phyloP scores from a whole-genome alignment of 768 basidiomycete species.

The Amanita polypyramis region DNA sequence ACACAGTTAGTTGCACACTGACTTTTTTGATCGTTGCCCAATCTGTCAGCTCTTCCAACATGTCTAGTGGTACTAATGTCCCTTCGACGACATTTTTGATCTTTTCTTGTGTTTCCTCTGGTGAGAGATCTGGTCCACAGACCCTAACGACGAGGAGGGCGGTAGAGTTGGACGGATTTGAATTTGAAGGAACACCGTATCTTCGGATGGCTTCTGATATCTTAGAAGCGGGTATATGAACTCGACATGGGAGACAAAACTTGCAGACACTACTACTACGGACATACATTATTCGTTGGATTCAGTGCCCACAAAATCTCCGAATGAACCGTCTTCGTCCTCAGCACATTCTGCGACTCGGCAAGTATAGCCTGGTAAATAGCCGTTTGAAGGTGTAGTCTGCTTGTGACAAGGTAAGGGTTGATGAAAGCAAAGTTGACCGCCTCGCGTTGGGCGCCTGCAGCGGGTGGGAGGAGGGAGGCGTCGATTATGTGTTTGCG shows the following conservation, averaged over 20 bases:
- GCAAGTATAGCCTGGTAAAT: constrained; percentile 76
- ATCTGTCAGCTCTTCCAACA: constrained; percentile 44
- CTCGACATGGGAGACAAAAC: not conserved
- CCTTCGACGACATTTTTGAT: constrained; percentile 58
- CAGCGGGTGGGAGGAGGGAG: constrained; percentile 17
- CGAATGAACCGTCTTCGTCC: constrained; percentile 84
- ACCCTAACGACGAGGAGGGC: constrained; percentile 70
- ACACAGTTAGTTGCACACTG: not conserved
- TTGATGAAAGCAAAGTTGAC: constrained; percentile 91
- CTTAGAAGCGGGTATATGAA: constrained; percentile 26
- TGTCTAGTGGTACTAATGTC: constrained; percentile 33
- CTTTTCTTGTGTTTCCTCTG: constrained; percentile 31
- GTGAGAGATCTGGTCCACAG: constrained; percentile 22
- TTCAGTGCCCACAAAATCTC: constrained; percentile 85
- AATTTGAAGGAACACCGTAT: constrained; percentile 64
- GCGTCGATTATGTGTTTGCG: constrained; percentile 2
- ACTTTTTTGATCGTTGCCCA: constrained; percentile 74
- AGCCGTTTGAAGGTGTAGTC: constrained; percentile 74
- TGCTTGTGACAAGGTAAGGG: constrained; percentile 71
- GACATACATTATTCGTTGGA: constrained; percentile 71
- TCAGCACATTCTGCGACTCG: constrained; percentile 42
- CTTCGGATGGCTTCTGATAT: constrained; percentile 83
- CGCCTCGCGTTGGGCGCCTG: constrained; percentile 60
- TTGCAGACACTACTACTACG: not conserved
- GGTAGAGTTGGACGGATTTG: constrained; percentile 22